Conservation (phyloP, 1,284 basidiomycete genomes). For the Cryptococcus jaspeensis region DNA sequence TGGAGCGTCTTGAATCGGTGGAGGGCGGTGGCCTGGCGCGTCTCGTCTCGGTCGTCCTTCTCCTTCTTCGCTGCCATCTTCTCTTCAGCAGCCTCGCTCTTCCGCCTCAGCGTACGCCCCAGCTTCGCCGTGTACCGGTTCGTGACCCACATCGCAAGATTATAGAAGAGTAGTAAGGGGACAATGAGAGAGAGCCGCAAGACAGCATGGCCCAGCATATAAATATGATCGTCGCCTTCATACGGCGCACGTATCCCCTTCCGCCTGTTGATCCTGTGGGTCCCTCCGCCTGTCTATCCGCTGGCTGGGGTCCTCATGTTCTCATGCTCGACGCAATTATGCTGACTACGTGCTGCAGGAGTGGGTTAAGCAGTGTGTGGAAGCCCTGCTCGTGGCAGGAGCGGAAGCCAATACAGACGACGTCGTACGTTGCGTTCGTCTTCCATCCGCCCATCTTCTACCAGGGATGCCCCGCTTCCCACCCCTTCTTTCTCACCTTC, state of each 20-base stretch:
- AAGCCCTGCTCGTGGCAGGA: slow-evolving; percentile 26
- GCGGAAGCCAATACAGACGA: slow-evolving; percentile 15
- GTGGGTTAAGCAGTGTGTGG: slow-evolving; percentile 35
- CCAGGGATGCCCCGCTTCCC: background rate
- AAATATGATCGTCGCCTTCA: slow-evolving; percentile 9
- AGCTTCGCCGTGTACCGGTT: no score
- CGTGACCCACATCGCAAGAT: background rate
- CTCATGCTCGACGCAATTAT: no score
- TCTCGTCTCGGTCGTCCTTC: no score
- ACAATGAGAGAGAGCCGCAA: background rate
- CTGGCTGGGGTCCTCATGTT: background rate
- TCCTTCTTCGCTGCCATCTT: no score
- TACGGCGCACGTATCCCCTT: slow-evolving; percentile 31
- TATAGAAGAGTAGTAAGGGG: background rate
- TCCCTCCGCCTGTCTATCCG: background rate
- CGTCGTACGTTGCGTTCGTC: slow-evolving; percentile 17
- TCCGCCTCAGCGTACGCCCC: no score
- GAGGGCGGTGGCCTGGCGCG: no score
- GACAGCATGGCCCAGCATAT: slow-evolving; percentile 20
- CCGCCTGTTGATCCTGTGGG: slow-evolving; percentile 39
- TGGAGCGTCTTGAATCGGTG: no score
- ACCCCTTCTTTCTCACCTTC: background rate
- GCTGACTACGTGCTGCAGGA: slow-evolving; percentile 13
- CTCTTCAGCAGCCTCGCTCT: no score
- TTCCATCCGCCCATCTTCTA: background rate